These are phyloP conservation scores for Cyberlindnera galapagoensis DNA, from an alignment of 805 yeast genomes.

Conservation along the genomic window DNA sequence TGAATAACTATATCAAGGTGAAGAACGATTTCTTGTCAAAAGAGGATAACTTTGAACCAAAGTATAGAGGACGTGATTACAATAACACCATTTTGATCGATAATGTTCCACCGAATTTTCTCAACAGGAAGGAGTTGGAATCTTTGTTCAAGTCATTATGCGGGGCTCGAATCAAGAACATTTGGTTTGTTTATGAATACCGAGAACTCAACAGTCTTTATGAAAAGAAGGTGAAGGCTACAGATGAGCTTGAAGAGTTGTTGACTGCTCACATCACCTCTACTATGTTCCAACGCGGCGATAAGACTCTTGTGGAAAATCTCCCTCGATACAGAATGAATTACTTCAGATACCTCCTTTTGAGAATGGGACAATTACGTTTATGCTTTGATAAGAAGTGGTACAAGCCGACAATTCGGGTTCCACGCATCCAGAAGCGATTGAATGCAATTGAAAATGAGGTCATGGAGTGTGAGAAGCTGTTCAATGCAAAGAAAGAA, in stretches of 20 bases:
- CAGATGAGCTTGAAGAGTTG: constrained; percentile 33
- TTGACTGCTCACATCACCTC: constrained; percentile 30
- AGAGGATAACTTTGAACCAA: constrained; percentile 10
- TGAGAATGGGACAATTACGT: constrained; percentile 1
- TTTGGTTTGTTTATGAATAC: constrained; percentile 55
- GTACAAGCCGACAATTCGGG: not conserved
- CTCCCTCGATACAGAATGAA: not conserved
- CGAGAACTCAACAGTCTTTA: constrained; percentile 29
- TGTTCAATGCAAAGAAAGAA: constrained; percentile 8
- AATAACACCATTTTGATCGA: constrained; percentile 35
- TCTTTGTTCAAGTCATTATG: constrained; percentile 22
- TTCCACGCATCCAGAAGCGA: not conserved
- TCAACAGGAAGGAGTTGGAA: constrained; percentile 17
- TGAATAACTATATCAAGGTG: constrained; percentile 42
- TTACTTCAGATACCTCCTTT: constrained; percentile 2
- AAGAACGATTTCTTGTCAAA: constrained; percentile 37
- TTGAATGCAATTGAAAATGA: constrained; percentile 1
- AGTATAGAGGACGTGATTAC: constrained; percentile 18
- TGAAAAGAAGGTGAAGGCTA: constrained; percentile 23
- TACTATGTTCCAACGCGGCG: constrained; percentile 5
- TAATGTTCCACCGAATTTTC: constrained; percentile 34
- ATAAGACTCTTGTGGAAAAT: not conserved
- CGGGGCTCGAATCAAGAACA: constrained; percentile 44
- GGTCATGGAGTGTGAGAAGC: constrained; percentile 7
- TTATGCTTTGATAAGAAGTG: constrained; percentile 1